Conservation (phyloP, 164 flowering plant genomes). For the Warburgia ugandensis region DNA sequence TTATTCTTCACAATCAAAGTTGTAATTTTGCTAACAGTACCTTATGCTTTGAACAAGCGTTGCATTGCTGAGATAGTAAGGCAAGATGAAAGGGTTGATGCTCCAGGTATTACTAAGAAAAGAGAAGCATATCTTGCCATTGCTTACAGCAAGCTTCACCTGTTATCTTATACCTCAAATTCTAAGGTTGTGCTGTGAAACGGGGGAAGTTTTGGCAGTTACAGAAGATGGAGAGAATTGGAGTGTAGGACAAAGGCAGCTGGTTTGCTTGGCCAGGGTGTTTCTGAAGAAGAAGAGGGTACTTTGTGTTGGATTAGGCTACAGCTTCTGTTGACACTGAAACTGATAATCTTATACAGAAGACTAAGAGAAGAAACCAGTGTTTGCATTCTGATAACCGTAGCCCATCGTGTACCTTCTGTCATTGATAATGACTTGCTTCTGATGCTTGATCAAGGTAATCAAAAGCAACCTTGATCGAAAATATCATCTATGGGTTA, state of each 20-base stretch:
- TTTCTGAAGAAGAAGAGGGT: conserved; percentile 58
- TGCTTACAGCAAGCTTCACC: background rate
- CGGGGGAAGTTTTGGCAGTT: conserved; percentile 50
- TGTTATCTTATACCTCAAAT: background rate
- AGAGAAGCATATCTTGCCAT: too few species aligned
- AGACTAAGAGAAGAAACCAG: conserved; percentile 55
- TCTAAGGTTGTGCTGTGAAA: background rate
- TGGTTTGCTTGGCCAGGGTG: conserved; percentile 72
- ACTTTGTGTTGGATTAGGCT: conserved; percentile 78
- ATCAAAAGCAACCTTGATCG: background rate
- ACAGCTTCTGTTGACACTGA: conserved; percentile 84
- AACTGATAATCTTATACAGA: conserved; percentile 69
- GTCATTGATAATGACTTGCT: conserved; percentile 73
- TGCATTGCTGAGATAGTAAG: conserved; percentile 42
- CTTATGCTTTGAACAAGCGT: conserved; percentile 53
- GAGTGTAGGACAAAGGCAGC: conserved; percentile 87
- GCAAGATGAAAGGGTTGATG: conserved; percentile 59
- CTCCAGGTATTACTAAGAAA: conserved; percentile 41
- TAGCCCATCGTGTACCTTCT: conserved; percentile 79
- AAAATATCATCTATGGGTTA: too few species aligned
- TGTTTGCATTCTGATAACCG: conserved; percentile 64
- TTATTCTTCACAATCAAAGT: background rate
- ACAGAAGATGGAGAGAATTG: conserved; percentile 85
- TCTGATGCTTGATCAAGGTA: conserved; percentile 77
- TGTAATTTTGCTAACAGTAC: conserved; percentile 2